Evolutionary conservation across 495 filamentous ascomycete genomes (phyloP), one percentile per base, ranked within the genome.

Genomic region (Gamarada debralockiae): DNA sequence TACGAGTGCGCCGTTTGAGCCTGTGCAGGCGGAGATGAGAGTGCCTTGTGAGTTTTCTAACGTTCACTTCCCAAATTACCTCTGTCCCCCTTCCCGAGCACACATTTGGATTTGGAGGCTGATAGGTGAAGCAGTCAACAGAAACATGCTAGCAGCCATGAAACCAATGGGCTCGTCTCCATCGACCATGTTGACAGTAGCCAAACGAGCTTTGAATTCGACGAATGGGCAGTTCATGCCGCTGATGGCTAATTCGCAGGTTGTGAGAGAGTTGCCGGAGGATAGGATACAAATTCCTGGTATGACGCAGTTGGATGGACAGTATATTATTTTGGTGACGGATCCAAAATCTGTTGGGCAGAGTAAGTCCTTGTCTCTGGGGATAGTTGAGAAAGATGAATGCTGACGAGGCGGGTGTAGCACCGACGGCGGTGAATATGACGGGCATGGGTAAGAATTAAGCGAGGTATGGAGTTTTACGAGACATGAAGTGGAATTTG

Each of bases 131-230:
- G n/a, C 14, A 60, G 57, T 60, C 52, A 60, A 60, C 39, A 52
- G 57, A 14, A 44, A 34, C 18, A 56, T 60, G 53, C 53, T 60
- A 17, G 53, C 49, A 23, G 52, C 48, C 14, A n/a, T 56, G 4
- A 48, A 24, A 13, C 52, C 57, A 3, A 8, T 33, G 7, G 57
- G 57, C 2, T 55, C 52, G 1, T 60, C 57, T 3, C 57, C 57
- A 12, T 60, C 57, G 34, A 60, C 57, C 14, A 60, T 60, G 57
- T 36, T 60, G 14, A 60, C 48, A 39, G 57, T 60, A 22, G 57
- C 57, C 33, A 60, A 56, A 23, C 36, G 57, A 43, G 38, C 56
- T 39, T 31, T 55, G 33, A 60, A 55, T 39, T 40, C 52, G 5
- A 60, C 41, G 10, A 56, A 22, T 36, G 53, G 48, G 2, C 48